phyloP scores from a whole-genome alignment of 495 filamentous ascomycete genomes.

The Penicillium nucicola region DNA sequence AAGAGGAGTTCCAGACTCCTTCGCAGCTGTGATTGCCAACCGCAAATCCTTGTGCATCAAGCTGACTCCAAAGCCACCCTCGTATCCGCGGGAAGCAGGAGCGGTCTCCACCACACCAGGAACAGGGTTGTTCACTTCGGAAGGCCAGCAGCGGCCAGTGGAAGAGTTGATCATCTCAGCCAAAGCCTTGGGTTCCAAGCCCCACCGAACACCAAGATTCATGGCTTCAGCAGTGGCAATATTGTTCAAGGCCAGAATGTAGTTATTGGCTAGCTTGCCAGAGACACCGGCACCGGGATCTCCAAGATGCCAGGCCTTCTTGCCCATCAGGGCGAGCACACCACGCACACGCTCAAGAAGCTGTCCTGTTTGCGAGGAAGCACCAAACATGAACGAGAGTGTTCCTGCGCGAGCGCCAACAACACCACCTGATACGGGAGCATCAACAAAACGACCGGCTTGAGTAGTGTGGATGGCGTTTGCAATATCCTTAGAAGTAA shows the following conservation, averaged over 20 bases:
- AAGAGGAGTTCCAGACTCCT: conserved; percentile 62
- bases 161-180: conserved; percentile 80
- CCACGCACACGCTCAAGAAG: conserved; percentile 59
- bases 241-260: conserved; percentile 86
- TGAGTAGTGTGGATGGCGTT: conserved; percentile 54
- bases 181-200: conserved; percentile 74
- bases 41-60: conserved; percentile 83
- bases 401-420: conserved; percentile 76
- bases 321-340: conserved; percentile 75
- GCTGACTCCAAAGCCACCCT: conserved; percentile 77
- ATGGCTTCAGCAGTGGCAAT: conserved; percentile 91
- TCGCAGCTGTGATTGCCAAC: conserved; percentile 70
- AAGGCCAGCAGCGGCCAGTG: conserved; percentile 88
- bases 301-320: conserved; percentile 76
- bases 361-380: conserved; percentile 42
- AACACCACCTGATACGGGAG: conserved; percentile 82
- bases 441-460: conserved; percentile 67
- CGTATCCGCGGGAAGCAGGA: conserved; percentile 70
- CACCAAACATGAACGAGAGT: conserved; percentile 84
- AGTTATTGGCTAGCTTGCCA: conserved; percentile 91
- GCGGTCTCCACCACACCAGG: conserved; percentile 74
- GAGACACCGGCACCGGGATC: conserved; percentile 75
- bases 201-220: conserved; percentile 83
- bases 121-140: conserved; percentile 89
- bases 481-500: conserved; percentile 67